These are phyloP conservation scores for Piloderma croceum DNA, from an alignment of 768 basidiomycete genomes.

Conservation along the genomic window DNA sequence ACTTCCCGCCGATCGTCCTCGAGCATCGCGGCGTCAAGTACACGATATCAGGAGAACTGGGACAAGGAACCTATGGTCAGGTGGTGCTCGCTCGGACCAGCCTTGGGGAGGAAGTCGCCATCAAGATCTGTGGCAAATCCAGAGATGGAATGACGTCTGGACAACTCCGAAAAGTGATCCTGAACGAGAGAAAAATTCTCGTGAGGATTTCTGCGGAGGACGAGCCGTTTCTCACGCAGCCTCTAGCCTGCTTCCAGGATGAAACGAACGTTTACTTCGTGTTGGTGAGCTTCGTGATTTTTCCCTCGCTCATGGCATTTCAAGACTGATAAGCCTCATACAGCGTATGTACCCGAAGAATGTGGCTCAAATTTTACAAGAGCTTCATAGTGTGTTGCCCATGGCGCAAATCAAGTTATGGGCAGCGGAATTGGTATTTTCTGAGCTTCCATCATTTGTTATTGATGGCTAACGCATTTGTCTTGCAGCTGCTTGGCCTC, in stretches of 20 bases:
- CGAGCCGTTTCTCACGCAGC: constrained; percentile 7
- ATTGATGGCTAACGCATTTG: neutral
- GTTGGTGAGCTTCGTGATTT: constrained; percentile 15
- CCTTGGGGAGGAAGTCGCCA: constrained; percentile 11
- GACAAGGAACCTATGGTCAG: constrained; percentile 13
- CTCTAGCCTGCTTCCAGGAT: constrained; percentile 19
- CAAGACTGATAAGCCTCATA: neutral
- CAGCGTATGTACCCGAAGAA: constrained; percentile 2
- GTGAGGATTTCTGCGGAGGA: constrained; percentile 3
- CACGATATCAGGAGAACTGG: constrained; percentile 12
- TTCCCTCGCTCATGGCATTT: neutral
- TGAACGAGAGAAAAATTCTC: constrained; percentile 14
- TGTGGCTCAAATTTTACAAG: neutral
- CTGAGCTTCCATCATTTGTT: neutral
- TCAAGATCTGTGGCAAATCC: constrained; percentile 21
- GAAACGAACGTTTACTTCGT: constrained; percentile 19
- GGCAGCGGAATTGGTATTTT: constrained; percentile 4
- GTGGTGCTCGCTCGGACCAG: constrained; percentile 13
- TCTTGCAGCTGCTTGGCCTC: constrained; percentile 8
- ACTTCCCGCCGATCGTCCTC: neutral
- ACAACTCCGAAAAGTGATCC: neutral
- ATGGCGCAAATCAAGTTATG: neutral
- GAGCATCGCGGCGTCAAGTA: constrained; percentile 8
- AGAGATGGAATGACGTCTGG: neutral
- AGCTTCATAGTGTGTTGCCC: neutral